Evolutionary conservation across 352 stramenopile species (phyloP).

Genomic region (Phytophthora sojae): DNA sequence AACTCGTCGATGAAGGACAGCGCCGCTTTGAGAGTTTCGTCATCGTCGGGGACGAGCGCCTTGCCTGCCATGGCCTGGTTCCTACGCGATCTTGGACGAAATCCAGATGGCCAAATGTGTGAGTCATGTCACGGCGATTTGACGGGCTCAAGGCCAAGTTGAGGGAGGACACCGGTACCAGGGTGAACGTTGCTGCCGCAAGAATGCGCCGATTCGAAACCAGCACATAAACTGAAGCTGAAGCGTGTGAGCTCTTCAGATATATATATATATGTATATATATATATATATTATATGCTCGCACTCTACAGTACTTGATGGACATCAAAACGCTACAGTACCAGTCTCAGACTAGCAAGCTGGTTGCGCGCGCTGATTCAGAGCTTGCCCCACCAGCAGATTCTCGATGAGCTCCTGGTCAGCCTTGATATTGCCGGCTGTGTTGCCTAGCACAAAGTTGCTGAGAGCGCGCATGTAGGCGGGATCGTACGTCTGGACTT

Average conservation of each 20-base stretch:
- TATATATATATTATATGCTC: not conserved
- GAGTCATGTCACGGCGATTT: constrained; percentile 8
- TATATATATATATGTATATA: too few relatives aligned
- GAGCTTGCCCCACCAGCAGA: constrained; percentile 19
- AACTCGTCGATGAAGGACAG: constrained; percentile 34
- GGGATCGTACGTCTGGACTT: constrained; percentile 20
- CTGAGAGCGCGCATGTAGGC: constrained; percentile 33
- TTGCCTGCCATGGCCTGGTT: not conserved
- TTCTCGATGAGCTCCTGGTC: constrained; percentile 41
- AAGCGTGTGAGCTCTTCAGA: not conserved
- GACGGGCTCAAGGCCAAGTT: not conserved
- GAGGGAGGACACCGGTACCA: too few relatives aligned
- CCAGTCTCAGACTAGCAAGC: not conserved
- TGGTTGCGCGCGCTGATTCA: constrained; percentile 6
- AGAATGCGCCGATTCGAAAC: too few relatives aligned
- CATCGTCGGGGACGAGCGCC: constrained; percentile 20
- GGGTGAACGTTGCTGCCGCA: too few relatives aligned
- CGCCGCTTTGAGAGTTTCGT: constrained; percentile 20
- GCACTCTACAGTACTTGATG: not conserved
- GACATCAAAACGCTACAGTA: not conserved
- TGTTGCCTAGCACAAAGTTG: constrained; percentile 37
- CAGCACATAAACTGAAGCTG: too few relatives aligned
- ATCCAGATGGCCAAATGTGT: not conserved
- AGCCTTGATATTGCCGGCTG: constrained; percentile 36
- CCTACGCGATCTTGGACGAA: not conserved